Percentiles rank a stretch among this genome's conserved stretches.
phyloP scores from a whole-genome alignment of 2,329 filamentous ascomycete genomes.

The Monilinia fructigena region DNA sequence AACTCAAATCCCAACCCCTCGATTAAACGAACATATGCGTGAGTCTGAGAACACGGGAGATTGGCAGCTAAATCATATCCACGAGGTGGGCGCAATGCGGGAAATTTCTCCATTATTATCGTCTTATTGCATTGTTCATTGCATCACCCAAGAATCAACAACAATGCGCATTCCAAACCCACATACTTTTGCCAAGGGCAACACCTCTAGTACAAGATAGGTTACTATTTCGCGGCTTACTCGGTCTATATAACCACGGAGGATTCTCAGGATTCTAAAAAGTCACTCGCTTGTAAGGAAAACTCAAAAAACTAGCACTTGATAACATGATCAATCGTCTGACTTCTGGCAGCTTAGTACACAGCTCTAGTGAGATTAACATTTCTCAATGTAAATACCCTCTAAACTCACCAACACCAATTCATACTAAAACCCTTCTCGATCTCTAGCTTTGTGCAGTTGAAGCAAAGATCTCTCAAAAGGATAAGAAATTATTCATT shows the following conservation, averaged over 20 bases:
- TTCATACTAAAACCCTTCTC: too few relatives aligned
- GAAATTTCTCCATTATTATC: neutral
- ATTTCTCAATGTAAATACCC: neutral
- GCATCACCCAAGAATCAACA: too few relatives aligned
- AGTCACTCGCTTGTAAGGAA: neutral
- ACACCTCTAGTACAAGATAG: neutral
- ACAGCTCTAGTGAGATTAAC: neutral
- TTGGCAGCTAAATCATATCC: neutral
- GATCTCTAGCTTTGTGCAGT: too few relatives aligned
- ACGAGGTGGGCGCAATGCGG: neutral
- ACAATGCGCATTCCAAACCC: neutral
- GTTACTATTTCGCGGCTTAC: too few relatives aligned
- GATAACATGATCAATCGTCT: neutral
- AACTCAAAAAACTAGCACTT: slow-evolving; percentile 3
- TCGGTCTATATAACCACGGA: neutral
- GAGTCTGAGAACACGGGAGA: neutral
- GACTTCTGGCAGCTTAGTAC: neutral
- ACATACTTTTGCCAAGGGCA: neutral
- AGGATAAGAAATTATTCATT: too few relatives aligned
- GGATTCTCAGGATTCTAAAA: neutral
- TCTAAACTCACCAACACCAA: too few relatives aligned
- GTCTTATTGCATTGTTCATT: neutral
- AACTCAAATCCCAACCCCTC: too few relatives aligned
- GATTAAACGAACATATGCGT: neutral
- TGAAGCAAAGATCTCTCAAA: too few relatives aligned